phyloP scores from a whole-genome alignment of 2,329 filamentous ascomycete genomes.

The Aureobasidium leucospermi region DNA sequence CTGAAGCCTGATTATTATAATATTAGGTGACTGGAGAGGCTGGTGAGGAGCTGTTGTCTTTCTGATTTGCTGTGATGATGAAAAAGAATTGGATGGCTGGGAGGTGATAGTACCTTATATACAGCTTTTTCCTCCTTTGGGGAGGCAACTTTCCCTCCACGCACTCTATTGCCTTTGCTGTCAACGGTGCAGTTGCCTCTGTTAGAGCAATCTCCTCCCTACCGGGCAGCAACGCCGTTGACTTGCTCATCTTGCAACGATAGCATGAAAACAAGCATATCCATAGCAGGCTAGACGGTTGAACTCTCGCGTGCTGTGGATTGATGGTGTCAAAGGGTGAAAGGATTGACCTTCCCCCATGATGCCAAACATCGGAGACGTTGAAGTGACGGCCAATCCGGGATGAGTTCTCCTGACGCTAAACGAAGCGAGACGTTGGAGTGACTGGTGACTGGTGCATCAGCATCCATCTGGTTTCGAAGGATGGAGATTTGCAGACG shows the following conservation, averaged over 20 bases:
- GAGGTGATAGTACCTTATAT: not conserved
- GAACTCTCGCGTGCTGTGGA: not conserved
- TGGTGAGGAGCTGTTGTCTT: conserved; percentile 13
- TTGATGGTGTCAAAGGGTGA: conserved; percentile 2
- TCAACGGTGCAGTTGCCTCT: conserved; percentile 1
- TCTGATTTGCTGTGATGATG: conserved; percentile 13
- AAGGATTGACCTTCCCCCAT: not conserved
- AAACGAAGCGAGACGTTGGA: conserved; percentile 3
- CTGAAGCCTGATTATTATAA: conserved; percentile 14
- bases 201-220: conserved; percentile 8
- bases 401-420: conserved; percentile 10
- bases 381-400: conserved; percentile 5
- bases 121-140: not conserved
- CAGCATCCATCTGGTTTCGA: not conserved
- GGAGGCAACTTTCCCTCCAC: not conserved
- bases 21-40: conserved; percentile 13
- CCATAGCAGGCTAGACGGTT: conserved; percentile 3
- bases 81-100: conserved; percentile 13
- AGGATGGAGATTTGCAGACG: not conserved
- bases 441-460: conserved; percentile 1
- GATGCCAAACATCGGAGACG: conserved; percentile 1
- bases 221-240: conserved; percentile 10
- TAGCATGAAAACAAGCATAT: conserved; percentile 8
- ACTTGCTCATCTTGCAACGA: conserved; percentile 11
- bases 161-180: not conserved